phyloP scores from a whole-genome alignment of 768 basidiomycete genomes.

The Asterophora lycoperdoides region DNA sequence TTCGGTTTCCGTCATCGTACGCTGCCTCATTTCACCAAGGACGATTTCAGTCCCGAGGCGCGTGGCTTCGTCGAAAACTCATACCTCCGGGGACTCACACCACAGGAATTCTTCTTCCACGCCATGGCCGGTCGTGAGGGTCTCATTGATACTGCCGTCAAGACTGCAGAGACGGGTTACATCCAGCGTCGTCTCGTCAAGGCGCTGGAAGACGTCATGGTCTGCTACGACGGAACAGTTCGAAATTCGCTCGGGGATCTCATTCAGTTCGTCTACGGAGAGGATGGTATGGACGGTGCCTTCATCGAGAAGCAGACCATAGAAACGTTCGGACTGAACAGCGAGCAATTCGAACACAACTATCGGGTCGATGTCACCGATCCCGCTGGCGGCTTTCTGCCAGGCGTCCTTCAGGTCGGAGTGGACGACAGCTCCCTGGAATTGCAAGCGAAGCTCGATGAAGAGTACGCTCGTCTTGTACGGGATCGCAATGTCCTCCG shows the following conservation, averaged over 20 bases:
- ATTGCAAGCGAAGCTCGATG: slow-evolving; percentile 80
- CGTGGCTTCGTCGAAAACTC: slow-evolving; percentile 99
- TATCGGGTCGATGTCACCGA: slow-evolving; percentile 96
- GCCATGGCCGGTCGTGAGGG: slow-evolving; percentile 99
- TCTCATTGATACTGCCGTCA: slow-evolving; percentile 98
- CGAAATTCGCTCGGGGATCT: slow-evolving; percentile 96
- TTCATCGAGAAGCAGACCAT: slow-evolving; percentile 95
- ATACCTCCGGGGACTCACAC: slow-evolving; percentile 91
- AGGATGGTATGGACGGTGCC: slow-evolving; percentile 98
- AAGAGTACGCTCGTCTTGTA: slow-evolving; percentile 52
- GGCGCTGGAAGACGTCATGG: slow-evolving; percentile 95
- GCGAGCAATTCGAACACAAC: slow-evolving; percentile 82
- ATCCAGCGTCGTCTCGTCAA: slow-evolving; percentile 98
- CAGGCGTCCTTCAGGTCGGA: slow-evolving; percentile 79
- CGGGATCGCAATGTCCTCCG: slow-evolving; percentile 80
- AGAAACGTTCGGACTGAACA: slow-evolving; percentile 79
- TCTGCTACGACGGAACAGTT: slow-evolving; percentile 97
- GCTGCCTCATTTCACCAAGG: slow-evolving; percentile 96
- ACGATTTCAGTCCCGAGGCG: slow-evolving; percentile 97
- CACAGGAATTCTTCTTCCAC: slow-evolving; percentile 99
- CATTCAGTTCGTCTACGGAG: slow-evolving; percentile 94
- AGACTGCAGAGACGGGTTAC: slow-evolving; percentile 99
- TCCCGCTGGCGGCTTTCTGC: slow-evolving; percentile 71
- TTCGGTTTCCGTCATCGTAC: slow-evolving; percentile 98
- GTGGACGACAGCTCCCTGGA: slow-evolving; percentile 81